These are phyloP conservation scores for Metschnikowia similis DNA, from an alignment of 805 yeast genomes.

Conservation along the genomic window DNA sequence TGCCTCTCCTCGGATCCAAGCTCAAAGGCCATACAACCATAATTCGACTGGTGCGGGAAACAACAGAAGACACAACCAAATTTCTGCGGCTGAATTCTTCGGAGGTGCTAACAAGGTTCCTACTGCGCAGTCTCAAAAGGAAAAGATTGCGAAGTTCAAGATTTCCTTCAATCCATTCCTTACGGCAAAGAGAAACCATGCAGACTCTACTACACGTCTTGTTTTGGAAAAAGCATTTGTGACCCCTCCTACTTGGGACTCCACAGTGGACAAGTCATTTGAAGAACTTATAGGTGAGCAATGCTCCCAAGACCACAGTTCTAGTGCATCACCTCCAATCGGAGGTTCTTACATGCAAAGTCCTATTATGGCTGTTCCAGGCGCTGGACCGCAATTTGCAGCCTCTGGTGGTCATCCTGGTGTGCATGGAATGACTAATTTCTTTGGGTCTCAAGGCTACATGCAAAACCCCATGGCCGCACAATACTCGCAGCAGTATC, in stretches of 20 bases:
- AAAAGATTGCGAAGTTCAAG: conserved; percentile 35
- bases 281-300: conserved; percentile 46
- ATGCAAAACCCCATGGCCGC: conserved; percentile 28
- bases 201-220: conserved; percentile 19
- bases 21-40: conserved; percentile 28
- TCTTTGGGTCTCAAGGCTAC: conserved; percentile 26
- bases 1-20: conserved; percentile 32
- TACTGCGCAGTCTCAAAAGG: conserved; percentile 31
- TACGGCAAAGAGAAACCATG: conserved; percentile 36
- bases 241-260: conserved; percentile 76
- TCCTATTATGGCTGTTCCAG: conserved; percentile 23
- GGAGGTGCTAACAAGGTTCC: conserved; percentile 38
- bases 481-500: conserved; percentile 33
- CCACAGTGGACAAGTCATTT: conserved; percentile 55
- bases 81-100: conserved; percentile 40
- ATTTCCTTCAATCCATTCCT: conserved; percentile 50
- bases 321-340: conserved; percentile 13
- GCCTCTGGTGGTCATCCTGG: conserved; percentile 15
- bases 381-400: conserved; percentile 21
- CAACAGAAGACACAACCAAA: conserved; percentile 32
- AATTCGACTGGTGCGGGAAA: conserved; percentile 15
- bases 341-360: conserved; percentile 27
- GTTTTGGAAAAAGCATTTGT: conserved; percentile 59
- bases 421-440: conserved; percentile 12
- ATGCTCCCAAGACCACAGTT: conserved; percentile 4